phyloP scores from a whole-genome alignment of 1,284 basidiomycete genomes.

The Moesziomyces sp. region DNA sequence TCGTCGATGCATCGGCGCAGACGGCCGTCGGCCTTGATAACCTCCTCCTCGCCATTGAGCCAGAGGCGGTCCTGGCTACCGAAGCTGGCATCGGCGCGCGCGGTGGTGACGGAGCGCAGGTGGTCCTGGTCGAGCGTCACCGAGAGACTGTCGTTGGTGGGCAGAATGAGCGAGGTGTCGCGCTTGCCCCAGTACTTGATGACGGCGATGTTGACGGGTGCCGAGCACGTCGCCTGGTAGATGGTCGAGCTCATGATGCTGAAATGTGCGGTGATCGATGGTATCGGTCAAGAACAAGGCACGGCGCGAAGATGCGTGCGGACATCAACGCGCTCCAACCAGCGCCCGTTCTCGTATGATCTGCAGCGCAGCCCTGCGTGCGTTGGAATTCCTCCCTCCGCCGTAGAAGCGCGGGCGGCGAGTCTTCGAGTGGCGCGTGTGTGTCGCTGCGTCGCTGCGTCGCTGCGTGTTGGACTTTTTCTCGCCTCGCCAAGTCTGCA shows the following conservation, averaged over 20 bases:
- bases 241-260: conserved; percentile 67
- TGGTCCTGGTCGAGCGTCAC: conserved; percentile 97
- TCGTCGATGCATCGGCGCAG: conserved; percentile 87
- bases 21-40: conserved; percentile 83
- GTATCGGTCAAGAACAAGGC: background rate
- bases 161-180: conserved; percentile 91
- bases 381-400: no score
- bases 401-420: no score
- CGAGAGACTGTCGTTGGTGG: conserved; percentile 96
- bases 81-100: conserved; percentile 83
- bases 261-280: background rate
- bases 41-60: conserved; percentile 92
- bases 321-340: no score
- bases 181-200: conserved; percentile 98
- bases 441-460: no score
- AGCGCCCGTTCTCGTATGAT: no score
- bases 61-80: conserved; percentile 79
- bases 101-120: conserved; percentile 91
- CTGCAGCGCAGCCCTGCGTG: no score
- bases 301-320: no score
- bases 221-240: conserved; percentile 88
- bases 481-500: background rate
- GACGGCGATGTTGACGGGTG: conserved; percentile 94
- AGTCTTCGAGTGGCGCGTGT: no score
- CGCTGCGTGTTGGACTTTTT: conserved; percentile 39